Evolutionary conservation across 805 yeast species (phyloP), one percentile per base, ranked within the genome.

Genomic region (Spathaspora sp.): DNA sequence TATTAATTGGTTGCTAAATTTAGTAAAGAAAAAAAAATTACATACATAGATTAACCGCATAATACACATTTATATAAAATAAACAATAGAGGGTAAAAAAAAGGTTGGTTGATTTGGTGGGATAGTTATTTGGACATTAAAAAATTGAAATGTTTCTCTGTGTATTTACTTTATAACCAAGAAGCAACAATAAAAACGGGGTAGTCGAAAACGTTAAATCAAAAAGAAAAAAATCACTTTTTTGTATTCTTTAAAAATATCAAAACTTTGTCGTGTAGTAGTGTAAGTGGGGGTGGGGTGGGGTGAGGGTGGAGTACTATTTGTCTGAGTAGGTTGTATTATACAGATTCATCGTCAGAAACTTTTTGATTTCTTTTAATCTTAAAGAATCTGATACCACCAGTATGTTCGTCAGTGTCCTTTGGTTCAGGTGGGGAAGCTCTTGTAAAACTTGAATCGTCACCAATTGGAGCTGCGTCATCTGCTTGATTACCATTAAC

Each of bases 361-460:
- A 65, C 62, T 65, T 73, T 74, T 53, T 69, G 70, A 63, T 72
- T 72, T 70, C 78, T 83, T 72, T 85, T 84, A 55, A 87, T 84
- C 61, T 84, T 86, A 77, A 86, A 87, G 69, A 86, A 87, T 69
- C 88, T 83, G 61, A 87, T 86, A 46, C 92, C 92, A 38, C 78
- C 77, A 44, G 65, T 59, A 55, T 78, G 74, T 52, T 78, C 80
- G 51, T 74, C 70, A 52, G 63, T 65, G 57, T 66, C 70, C 43
- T 55, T 53, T 43, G 58, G 63, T 46, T 58, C 59, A 46, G 60
- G 59, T 17, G 69, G 69, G 17, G 64, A 63, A 45, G 68, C 47
- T 66, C 78, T 72, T 51, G 78, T 74, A 60, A 73, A 74, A 14
- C 77, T 72, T 8, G 75, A 68, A 49, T 68, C 72, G 57, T 73